Evolutionary conservation across 306 rosid genomes (phyloP).

Genomic region (Vigna reflexopilosa): DNA sequence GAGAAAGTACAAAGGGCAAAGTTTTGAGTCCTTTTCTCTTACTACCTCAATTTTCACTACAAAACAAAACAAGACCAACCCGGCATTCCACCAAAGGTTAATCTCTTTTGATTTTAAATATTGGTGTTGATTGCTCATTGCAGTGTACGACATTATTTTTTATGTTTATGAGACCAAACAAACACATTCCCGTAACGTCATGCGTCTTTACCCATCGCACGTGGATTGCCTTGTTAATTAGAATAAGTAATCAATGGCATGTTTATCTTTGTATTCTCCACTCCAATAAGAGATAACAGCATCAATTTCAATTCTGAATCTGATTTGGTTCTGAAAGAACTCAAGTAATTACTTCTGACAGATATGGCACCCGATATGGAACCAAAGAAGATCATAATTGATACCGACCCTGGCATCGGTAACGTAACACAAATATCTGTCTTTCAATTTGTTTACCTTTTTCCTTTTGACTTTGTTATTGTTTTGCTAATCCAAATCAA

Average conservation of each 20-base stretch:
- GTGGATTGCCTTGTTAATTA: background rate
- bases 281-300: background rate
- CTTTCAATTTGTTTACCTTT: background rate
- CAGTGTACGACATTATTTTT: background rate
- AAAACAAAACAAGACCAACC: background rate
- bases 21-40: background rate
- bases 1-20: background rate
- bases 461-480: background rate
- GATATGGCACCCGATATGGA: constrained; percentile 48
- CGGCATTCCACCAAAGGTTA: no score
- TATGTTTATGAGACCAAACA: background rate
- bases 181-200: background rate
- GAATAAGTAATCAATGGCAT: background rate
- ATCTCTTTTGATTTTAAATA: no score
- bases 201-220: background rate
- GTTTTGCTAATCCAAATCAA: background rate
- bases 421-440: background rate
- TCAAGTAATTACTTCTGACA: background rate
- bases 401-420: constrained; percentile 98
- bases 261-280: background rate
- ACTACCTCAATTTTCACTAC: background rate
- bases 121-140: no score
- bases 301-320: background rate
- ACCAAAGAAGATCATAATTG: constrained; percentile 88
- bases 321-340: background rate